Percentiles rank a stretch among this genome's conserved stretches.
Conservation (phyloP, 495 filamentous ascomycete species). For the Mytilinidion resinicola region DNA sequence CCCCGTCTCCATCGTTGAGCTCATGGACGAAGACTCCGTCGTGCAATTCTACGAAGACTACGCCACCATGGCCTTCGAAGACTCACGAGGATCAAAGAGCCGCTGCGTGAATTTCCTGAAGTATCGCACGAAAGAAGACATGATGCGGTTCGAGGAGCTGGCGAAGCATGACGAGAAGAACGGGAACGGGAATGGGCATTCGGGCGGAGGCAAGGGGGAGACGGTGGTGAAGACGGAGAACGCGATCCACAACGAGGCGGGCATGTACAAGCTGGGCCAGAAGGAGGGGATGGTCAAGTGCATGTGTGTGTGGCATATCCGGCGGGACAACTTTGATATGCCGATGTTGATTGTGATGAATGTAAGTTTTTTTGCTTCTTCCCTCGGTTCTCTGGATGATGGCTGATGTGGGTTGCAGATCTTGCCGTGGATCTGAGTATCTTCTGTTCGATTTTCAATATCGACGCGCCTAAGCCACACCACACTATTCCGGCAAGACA, state of each 20-base stretch:
- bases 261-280: slow-evolving; percentile 65
- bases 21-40: slow-evolving; percentile 89
- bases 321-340: slow-evolving; percentile 95
- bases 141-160: slow-evolving; percentile 34
- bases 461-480: too few species aligned
- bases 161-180: slow-evolving; percentile 13
- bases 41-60: slow-evolving; percentile 96
- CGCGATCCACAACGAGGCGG: slow-evolving; percentile 66
- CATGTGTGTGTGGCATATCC: slow-evolving; percentile 93
- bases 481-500: too few species aligned
- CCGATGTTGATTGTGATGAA: slow-evolving; percentile 98
- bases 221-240: slow-evolving; percentile 37
- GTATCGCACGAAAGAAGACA: slow-evolving; percentile 72
- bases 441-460: too few species aligned
- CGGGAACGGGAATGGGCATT: slow-evolving; percentile 4
- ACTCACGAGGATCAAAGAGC: slow-evolving; percentile 75
- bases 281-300: slow-evolving; percentile 90
- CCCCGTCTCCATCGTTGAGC: slow-evolving; percentile 82
- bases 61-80: slow-evolving; percentile 80
- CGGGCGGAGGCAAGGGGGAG: slow-evolving; percentile 6
- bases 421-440: slow-evolving; percentile 37
- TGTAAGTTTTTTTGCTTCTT: slow-evolving; percentile 52
- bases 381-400: too few species aligned
- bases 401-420: slow-evolving; percentile 35
- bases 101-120: slow-evolving; percentile 82